These are phyloP conservation scores for Beauveria australis DNA, from an alignment of 2,329 filamentous ascomycete genomes.

Conservation along the genomic window DNA sequence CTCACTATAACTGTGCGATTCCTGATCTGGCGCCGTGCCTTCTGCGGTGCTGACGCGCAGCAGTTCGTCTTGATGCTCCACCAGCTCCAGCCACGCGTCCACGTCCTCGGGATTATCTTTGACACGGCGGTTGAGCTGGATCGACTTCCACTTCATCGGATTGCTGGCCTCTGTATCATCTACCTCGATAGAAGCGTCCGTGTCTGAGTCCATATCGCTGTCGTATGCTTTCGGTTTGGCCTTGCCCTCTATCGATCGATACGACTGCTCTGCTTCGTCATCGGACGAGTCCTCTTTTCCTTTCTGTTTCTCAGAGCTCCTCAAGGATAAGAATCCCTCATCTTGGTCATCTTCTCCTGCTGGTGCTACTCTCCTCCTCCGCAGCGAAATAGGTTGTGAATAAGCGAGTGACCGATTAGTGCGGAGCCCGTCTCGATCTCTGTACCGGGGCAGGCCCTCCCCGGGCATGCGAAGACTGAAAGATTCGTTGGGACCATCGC, in stretches of 20 bases:
- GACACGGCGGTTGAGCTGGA: conserved; percentile 55
- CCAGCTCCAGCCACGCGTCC: conserved; percentile 68
- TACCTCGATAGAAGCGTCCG: conserved; percentile 29
- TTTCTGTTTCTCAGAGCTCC: conserved; percentile 34
- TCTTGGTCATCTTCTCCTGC: conserved; percentile 17
- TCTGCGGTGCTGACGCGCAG: conserved; percentile 40
- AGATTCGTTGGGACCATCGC: conserved; percentile 48
- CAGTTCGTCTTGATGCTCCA: conserved; percentile 66
- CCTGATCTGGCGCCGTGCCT: conserved; percentile 45
- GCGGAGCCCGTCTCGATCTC: conserved; percentile 14
- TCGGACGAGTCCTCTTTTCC: conserved; percentile 32
- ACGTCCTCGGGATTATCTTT: conserved; percentile 60
- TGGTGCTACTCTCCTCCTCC: conserved; percentile 18
- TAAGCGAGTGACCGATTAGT: conserved; percentile 21
- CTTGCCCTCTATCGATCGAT: conserved; percentile 58
- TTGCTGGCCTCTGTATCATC: conserved; percentile 28
- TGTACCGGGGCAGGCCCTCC: conserved; percentile 24
- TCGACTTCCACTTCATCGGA: conserved; percentile 44
- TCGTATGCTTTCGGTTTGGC: conserved; percentile 42
- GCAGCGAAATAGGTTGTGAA: conserved; percentile 33
- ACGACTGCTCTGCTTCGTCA: conserved; percentile 44
- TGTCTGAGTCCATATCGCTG: conserved; percentile 42
- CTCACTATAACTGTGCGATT: conserved; percentile 63
- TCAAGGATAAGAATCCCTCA: conserved; percentile 43
- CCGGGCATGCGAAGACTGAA: conserved; percentile 41